A percentile compares a stretch with the other conserved stretches of the same genome.
Conservation (phyloP, 164 flowering plant species). For the Litsea cubeba region DNA sequence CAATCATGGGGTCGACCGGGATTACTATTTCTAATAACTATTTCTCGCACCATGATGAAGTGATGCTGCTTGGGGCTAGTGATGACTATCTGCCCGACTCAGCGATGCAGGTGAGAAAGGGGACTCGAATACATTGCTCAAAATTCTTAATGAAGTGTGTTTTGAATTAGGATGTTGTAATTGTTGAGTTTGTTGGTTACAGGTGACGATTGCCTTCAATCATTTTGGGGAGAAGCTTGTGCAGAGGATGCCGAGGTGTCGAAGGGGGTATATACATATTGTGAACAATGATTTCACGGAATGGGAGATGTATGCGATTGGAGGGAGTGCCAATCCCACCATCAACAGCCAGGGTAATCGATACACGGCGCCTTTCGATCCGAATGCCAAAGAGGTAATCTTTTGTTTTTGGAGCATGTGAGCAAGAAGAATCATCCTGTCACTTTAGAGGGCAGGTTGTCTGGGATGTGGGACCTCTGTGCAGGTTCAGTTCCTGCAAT, state of each 20-base stretch:
- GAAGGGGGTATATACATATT: slow-evolving; percentile 76
- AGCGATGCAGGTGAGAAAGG: slow-evolving; percentile 53
- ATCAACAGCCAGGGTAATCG: slow-evolving; percentile 84
- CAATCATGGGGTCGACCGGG: slow-evolving; percentile 68
- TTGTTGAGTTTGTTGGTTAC: slow-evolving; percentile 6
- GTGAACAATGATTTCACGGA: slow-evolving; percentile 72
- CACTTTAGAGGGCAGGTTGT: no score
- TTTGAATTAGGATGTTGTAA: no score
- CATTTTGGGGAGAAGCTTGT: slow-evolving; percentile 65
- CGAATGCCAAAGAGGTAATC: slow-evolving; percentile 63
- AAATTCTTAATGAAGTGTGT: no score
- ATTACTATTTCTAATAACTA: slow-evolving; percentile 69
- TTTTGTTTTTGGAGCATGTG: no score
- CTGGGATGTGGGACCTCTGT: no score
- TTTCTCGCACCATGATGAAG: slow-evolving; percentile 69
- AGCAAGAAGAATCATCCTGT: no score
- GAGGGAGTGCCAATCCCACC: slow-evolving; percentile 82
- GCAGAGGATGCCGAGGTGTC: slow-evolving; percentile 78
- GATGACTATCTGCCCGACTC: slow-evolving; percentile 45
- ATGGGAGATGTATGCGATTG: slow-evolving; percentile 90
- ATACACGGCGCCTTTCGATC: slow-evolving; percentile 54
- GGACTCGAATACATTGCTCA: no score
- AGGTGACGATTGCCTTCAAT: slow-evolving; percentile 76
- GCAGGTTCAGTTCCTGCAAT: no score
- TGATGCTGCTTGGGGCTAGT: slow-evolving; percentile 61